Evolutionary conservation across 2,329 filamentous ascomycete species (phyloP), one percentile per base, ranked within the genome.

Genomic region (Aureobasidium subglaciale): DNA sequence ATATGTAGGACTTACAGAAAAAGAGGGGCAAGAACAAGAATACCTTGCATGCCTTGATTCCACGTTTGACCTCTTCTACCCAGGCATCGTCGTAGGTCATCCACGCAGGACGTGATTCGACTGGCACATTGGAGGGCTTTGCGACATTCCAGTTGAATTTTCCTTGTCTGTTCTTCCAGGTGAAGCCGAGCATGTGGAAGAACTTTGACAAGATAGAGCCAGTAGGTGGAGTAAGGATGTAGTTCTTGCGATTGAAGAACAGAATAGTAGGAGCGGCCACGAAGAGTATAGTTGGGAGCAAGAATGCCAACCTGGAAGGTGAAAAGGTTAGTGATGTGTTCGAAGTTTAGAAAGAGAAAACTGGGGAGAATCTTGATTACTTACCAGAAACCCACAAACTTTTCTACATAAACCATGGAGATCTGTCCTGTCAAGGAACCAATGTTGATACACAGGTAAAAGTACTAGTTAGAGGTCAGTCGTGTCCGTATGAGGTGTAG

Each of bases 81-180:
- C 87, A 92, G 52, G 82, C 81, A 62, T 92, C 88, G 59, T 92
- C 87, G 62, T 90, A 90, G 0, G 84, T 60, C 85, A 91, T 90
- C 86, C 86, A 91, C 0, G 55, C 37, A 0, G 87, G 87, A 55
- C 83, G 83, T 60, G 76, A 67, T 1, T 68, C 69, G 15, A 35
- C 15, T n/a, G 38, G 37, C 34, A 77, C 72, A 9, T 88, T 48
- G 66, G 82, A 86, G 3, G 87, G 87, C 72, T 87, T 88, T 58
- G 83, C 82, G 4, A 74, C 66, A 24, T 88, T 82, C 83, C 86
- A 90, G 71, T 50, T 46, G 37, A 63, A 58, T 22, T 45, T 57
- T 34, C 59, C 45, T 37, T 61, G 60, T 20, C 41, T 56, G 6
- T 61, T 50, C 71, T 85, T 86, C 70, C 80, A 79, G 0, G 82